A percentile compares a stretch with the other conserved stretches of the same genome.
Conservation (phyloP, 495 filamentous ascomycete species). For the Chlorociboria aeruginascens region DNA sequence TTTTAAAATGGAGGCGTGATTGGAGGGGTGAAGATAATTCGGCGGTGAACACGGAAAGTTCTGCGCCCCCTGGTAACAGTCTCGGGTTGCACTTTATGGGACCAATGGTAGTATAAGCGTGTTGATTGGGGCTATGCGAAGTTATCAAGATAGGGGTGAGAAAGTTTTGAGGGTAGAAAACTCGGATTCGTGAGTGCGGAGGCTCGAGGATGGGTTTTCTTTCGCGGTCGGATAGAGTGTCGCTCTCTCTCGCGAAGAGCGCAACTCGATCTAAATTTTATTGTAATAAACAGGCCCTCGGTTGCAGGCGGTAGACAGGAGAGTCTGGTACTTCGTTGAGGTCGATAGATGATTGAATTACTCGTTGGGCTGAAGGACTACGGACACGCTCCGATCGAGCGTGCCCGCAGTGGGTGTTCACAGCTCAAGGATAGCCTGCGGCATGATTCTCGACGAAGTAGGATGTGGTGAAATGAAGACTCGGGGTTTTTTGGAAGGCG, state of each 20-base stretch:
- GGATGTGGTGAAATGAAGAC: constrained; percentile 21
- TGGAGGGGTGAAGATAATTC: constrained; percentile 2
- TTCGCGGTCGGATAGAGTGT: constrained; percentile 25
- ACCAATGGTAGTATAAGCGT: background rate
- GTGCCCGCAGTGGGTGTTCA: constrained; percentile 76
- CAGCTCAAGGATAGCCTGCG: constrained; percentile 88
- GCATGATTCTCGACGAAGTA: constrained; percentile 77
- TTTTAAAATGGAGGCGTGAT: constrained; percentile 15
- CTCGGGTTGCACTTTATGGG: too few species aligned
- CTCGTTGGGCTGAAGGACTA: constrained; percentile 78
- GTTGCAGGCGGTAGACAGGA: constrained; percentile 30
- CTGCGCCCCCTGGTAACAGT: too few species aligned
- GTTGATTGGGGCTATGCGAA: constrained; percentile 5
- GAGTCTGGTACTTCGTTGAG: constrained; percentile 68
- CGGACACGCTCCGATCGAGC: constrained; percentile 34
- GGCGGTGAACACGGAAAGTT: constrained; percentile 10
- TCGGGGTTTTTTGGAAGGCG: constrained; percentile 37
- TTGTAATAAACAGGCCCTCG: constrained; percentile 18
- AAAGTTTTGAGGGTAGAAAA: background rate
- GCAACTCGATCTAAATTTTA: constrained; percentile 22
- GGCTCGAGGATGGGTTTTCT: constrained; percentile 17
- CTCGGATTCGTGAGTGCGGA: constrained; percentile 13
- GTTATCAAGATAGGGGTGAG: constrained; percentile 1
- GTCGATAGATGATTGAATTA: constrained; percentile 47
- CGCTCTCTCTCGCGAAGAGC: constrained; percentile 29